A percentile compares a stretch with the other conserved stretches of the same genome.
phyloP scores from a whole-genome alignment of 805 yeast genomes.

The Lipomyces starkeyi region DNA sequence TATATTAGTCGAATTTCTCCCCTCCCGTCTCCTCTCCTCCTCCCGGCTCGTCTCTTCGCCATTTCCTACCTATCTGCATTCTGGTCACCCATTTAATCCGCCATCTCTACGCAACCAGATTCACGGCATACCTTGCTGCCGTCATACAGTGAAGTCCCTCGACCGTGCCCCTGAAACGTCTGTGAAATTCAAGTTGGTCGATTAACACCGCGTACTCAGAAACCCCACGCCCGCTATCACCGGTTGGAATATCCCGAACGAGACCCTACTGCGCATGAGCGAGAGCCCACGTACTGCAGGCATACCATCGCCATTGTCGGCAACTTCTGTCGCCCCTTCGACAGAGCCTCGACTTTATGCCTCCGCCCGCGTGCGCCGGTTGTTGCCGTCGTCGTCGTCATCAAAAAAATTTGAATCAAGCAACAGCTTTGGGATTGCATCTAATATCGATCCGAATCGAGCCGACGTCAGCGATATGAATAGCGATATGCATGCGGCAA shows the following conservation, averaged over 20 bases:
- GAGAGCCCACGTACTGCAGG: neutral
- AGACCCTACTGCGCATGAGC: neutral
- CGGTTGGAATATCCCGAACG: neutral
- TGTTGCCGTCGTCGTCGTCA: neutral
- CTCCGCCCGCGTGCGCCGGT: neutral
- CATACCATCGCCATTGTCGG: neutral
- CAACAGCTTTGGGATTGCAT: neutral
- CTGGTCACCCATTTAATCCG: too few species aligned
- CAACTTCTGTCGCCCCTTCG: neutral
- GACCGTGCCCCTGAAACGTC: neutral
- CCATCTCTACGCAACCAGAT: neutral
- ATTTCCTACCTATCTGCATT: too few species aligned
- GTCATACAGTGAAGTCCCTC: neutral
- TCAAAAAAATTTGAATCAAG: neutral
- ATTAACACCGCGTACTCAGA: neutral
- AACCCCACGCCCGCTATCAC: neutral
- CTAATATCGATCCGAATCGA: neutral
- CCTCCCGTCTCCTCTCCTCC: too few species aligned
- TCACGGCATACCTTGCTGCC: neutral
- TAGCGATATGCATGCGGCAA: neutral
- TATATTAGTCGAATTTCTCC: too few species aligned
- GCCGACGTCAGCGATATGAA: neutral
- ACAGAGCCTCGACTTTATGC: neutral
- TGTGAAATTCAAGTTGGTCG: neutral
- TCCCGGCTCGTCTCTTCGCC: too few species aligned